Percentiles rank a stretch among this genome's conserved stretches.
These are phyloP conservation scores for Trichophyton schoenleinii DNA, from an alignment of 2,329 filamentous ascomycete species.

Conservation along the genomic window DNA sequence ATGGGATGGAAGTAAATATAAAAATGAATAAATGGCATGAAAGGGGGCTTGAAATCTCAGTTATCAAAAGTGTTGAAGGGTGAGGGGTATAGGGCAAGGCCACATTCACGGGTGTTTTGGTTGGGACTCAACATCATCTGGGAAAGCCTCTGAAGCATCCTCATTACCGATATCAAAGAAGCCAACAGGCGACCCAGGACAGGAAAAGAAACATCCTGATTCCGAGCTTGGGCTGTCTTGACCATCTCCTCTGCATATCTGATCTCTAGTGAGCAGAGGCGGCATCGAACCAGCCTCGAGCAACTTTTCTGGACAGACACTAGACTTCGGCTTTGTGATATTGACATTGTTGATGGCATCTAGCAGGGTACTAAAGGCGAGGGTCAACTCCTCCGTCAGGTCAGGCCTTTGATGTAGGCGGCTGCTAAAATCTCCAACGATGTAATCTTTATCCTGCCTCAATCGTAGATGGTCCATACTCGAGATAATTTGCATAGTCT, in stretches of 20 bases:
- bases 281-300: background rate
- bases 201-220: background rate
- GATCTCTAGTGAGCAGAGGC: background rate
- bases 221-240: background rate
- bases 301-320: background rate
- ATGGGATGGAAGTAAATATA: no score
- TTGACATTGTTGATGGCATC: background rate
- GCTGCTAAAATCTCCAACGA: conserved; percentile 12
- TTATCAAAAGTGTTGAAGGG: no score
- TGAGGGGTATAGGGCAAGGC: no score
- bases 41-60: no score
- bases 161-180: background rate
- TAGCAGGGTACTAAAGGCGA: conserved; percentile 14
- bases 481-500: conserved; percentile 19
- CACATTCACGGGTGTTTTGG: no score
- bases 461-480: conserved; percentile 18
- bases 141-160: background rate
- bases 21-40: no score
- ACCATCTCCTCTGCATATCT: background rate
- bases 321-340: background rate
- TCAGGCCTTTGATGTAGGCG: conserved; percentile 12
- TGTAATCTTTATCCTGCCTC: conserved; percentile 18
- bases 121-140: background rate
- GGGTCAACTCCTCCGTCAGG: conserved; percentile 12
- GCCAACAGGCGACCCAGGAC: background rate